Evolutionary conservation across 169 alveolate genomes (phyloP), one percentile per base, ranked within the genome.

Genomic region (Plasmodium ovale): DNA sequence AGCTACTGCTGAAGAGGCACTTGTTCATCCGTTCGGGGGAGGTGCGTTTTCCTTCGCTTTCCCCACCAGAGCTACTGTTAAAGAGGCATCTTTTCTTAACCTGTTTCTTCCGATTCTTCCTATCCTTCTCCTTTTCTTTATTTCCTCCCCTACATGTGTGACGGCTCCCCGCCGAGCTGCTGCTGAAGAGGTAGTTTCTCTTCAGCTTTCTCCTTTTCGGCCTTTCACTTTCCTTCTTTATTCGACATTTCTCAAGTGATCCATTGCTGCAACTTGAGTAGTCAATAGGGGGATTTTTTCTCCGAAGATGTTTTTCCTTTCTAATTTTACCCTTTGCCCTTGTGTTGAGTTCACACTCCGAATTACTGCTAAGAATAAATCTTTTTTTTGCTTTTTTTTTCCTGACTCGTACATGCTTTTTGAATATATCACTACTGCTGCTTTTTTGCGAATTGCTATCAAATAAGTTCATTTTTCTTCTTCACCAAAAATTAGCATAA

Each of bases 391-490:
- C 33, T 74, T 77, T 70, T 27, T n/a, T 60, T 74, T 1, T 33
- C n/a, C 0, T 25, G n/a, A 0, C 31, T 31, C 19, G 31, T 47
- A 16, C 27, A 23, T 42, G 14, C 33, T 9, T 19, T 42, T 42
- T n/a, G 9, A 23, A 42, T 29, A 31, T 62, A n/a, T 25, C 35
- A 12, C 35, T 68, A 12, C 60, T 42, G 44, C 51, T 62, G 33
- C 51, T 62, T n/a, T 21, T 68, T 16, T 67, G 60, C 9, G 59
- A 39, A 67, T 25, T 14, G 7, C 64, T 68, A 29, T 9, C 10
- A 68, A 68, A 68, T 25, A 68, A 68, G 19, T 25, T 42, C 79
- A 68, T 68, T 42, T 68, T 68, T 47, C 56, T 2, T 47, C 23
- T 3, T 47, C 56, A 47, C 56, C 16, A 47, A 47, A 14, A 14